phyloP scores from a whole-genome alignment of 345 rosid genomes.

The Ricinus communis region DNA sequence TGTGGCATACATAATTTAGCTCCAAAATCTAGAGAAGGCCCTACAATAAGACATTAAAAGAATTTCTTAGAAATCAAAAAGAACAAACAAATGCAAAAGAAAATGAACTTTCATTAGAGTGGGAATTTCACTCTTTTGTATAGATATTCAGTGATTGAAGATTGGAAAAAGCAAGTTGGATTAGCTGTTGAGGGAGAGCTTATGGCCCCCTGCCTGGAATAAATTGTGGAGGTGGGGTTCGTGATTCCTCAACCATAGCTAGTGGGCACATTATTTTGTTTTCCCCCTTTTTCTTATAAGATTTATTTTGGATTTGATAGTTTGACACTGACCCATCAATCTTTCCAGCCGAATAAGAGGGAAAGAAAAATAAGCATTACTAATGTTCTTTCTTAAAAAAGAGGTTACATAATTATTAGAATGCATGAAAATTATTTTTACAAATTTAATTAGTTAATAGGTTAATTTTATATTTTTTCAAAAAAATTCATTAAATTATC shows the following conservation, averaged over 20 bases:
- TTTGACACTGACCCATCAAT: too few relatives aligned
- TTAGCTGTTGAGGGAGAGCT: slow-evolving; percentile 12
- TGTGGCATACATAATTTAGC: slow-evolving; percentile 10
- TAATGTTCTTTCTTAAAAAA: too few relatives aligned
- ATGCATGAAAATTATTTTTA: too few relatives aligned
- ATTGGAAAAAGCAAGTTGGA: slow-evolving; percentile 19
- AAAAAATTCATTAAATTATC: too few relatives aligned
- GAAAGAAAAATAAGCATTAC: too few relatives aligned
- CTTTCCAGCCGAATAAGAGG: too few relatives aligned
- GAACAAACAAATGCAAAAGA: slow-evolving; percentile 24
- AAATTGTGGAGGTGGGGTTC: slow-evolving; percentile 32
- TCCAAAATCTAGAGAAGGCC: slow-evolving; percentile 19
- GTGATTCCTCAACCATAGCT: slow-evolving; percentile 41
- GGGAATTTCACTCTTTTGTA: slow-evolving; percentile 18
- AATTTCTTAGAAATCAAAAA: slow-evolving; percentile 12
- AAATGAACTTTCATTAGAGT: slow-evolving; percentile 14
- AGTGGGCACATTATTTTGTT: slow-evolving; percentile 26
- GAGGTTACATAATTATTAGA: too few relatives aligned
- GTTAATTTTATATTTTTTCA: too few relatives aligned
- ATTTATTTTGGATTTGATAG: too few relatives aligned
- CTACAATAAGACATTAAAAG: slow-evolving; percentile 20
- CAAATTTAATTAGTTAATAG: too few relatives aligned
- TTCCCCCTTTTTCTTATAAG: not conserved
- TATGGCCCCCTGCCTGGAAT: slow-evolving; percentile 9
- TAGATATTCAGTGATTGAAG: not conserved